phyloP scores from a whole-genome alignment of 345 rosid species.

The Ceriops tagal region DNA sequence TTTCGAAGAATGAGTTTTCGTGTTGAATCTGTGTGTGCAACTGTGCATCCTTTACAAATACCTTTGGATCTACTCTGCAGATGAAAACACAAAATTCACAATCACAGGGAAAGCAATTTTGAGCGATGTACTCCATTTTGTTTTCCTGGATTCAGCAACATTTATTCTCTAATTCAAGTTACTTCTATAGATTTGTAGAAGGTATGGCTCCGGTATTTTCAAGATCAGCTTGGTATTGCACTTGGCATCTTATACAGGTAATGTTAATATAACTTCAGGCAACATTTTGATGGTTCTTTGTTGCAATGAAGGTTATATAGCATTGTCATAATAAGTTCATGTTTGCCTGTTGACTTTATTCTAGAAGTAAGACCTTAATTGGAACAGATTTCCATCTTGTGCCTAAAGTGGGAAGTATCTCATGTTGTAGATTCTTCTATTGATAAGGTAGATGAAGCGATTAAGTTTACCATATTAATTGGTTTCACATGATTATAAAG shows the following conservation, averaged over 20 bases:
- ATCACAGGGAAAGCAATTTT: not conserved
- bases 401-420: not conserved
- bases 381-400: not conserved
- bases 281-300: not conserved
- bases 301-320: not conserved
- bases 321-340: not conserved
- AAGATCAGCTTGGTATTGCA: conserved; percentile 95
- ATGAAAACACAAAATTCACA: no score
- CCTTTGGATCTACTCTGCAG: no score
- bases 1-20: not conserved
- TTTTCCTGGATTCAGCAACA: not conserved
- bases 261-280: not conserved
- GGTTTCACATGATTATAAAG: no score
- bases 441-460: not conserved
- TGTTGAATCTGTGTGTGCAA: no score
- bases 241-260: conserved; percentile 99
- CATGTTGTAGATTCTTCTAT: not conserved
- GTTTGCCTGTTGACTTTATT: not conserved
- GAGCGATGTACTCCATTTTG: not conserved
- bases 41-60: no score
- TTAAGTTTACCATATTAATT: not conserved
- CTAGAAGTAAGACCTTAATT: not conserved
- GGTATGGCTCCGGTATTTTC: conserved; percentile 99
- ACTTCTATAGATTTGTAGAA: conserved; percentile 72
- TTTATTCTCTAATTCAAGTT: conserved; percentile 7